Conservation (phyloP, 345 rosid genomes). For the Geranium rotundifolium region DNA sequence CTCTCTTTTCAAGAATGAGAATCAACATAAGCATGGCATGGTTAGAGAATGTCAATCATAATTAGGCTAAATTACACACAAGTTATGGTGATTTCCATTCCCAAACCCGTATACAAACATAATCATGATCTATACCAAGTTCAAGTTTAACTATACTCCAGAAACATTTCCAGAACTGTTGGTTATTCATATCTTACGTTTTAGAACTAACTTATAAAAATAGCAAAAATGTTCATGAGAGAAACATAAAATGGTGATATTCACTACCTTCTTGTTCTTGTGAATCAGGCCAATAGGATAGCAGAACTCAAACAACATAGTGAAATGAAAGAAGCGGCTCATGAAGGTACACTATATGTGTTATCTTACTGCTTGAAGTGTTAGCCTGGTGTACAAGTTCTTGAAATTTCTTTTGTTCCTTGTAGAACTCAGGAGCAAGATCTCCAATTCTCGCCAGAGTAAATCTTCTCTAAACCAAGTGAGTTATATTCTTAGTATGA, state of each 20-base stretch:
- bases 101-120: too few species aligned
- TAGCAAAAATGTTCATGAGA: too few species aligned
- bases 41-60: too few species aligned
- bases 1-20: too few species aligned
- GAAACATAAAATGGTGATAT: neutral
- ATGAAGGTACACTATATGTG: slow-evolving; percentile 48
- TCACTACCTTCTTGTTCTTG: slow-evolving; percentile 8
- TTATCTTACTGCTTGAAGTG: slow-evolving; percentile 2
- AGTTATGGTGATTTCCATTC: too few species aligned
- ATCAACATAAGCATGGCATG: too few species aligned
- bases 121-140: neutral
- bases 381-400: slow-evolving; percentile 3
- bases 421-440: slow-evolving; percentile 59
- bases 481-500: slow-evolving; percentile 16
- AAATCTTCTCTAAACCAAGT: slow-evolving; percentile 43
- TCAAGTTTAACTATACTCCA: neutral
- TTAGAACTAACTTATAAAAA: too few species aligned
- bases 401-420: slow-evolving; percentile 12
- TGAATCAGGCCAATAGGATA: slow-evolving; percentile 54
- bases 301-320: slow-evolving; percentile 56
- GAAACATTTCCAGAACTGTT: too few species aligned
- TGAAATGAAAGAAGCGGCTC: slow-evolving; percentile 58
- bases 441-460: slow-evolving; percentile 25
- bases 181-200: neutral
- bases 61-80: too few species aligned